Evolutionary conservation across 1,139 yeast species (phyloP).

Genomic region (Yamadazyma songkhlaensis): DNA sequence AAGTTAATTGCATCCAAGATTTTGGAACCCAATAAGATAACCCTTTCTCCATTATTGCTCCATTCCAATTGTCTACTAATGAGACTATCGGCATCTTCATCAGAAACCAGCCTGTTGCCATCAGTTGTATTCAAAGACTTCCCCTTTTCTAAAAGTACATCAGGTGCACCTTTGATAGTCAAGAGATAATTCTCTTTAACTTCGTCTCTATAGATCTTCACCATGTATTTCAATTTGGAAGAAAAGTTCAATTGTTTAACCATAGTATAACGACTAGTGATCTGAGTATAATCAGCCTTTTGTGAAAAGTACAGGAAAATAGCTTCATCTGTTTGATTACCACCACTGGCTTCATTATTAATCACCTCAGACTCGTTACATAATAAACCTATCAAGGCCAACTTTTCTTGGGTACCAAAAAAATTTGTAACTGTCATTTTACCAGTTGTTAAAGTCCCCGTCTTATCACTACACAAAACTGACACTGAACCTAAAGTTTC

Average conservation of each 20-base stretch:
- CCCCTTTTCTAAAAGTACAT: conserved; percentile 38
- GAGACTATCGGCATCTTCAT: conserved; percentile 19
- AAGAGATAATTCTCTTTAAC: conserved; percentile 19
- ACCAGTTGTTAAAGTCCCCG: conserved; percentile 36
- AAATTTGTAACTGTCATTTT: conserved; percentile 29
- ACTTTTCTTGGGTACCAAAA: conserved; percentile 13
- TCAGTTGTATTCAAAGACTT: conserved; percentile 6
- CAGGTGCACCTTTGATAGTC: conserved; percentile 52
- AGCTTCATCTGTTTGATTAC: conserved; percentile 53
- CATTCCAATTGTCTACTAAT: conserved; percentile 29
- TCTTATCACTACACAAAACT: conserved; percentile 34
- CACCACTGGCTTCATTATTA: conserved; percentile 18
- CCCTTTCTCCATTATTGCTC: conserved; percentile 46
- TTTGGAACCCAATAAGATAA: conserved; percentile 38
- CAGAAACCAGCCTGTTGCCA: background rate
- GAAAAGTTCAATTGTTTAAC: conserved; percentile 40
- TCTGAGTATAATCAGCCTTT: conserved; percentile 6
- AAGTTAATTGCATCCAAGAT: conserved; percentile 12
- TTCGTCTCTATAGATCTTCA: conserved; percentile 24
- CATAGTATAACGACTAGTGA: conserved; percentile 5
- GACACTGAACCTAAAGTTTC: conserved; percentile 36
- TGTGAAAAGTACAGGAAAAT: conserved; percentile 34
- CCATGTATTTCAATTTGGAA: conserved; percentile 50
- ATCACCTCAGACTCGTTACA: conserved; percentile 38
- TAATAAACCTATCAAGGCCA: conserved; percentile 29